A percentile compares a stretch with the other conserved stretches of the same genome.
Conservation (phyloP, 345 rosid species). For the Populus tremula region DNA sequence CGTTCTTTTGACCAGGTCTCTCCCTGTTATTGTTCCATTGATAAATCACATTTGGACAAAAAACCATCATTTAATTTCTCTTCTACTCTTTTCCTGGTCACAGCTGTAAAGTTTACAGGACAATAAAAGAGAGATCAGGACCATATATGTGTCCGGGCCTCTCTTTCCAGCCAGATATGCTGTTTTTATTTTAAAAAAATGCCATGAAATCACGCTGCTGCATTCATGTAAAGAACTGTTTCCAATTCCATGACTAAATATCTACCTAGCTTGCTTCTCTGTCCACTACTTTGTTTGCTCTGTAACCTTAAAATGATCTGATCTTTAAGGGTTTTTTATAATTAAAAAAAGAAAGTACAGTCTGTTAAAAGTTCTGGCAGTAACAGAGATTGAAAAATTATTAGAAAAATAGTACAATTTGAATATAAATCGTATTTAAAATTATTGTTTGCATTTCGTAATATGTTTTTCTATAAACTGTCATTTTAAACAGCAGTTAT, state of each 20-base stretch:
- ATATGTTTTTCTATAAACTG: no score
- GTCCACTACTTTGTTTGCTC: no score
- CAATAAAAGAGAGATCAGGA: slow-evolving; percentile 18
- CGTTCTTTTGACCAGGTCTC: slow-evolving; percentile 44
- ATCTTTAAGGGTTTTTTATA: no score
- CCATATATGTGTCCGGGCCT: slow-evolving; percentile 12
- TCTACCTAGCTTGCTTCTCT: not conserved
- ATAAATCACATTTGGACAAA: slow-evolving; percentile 23
- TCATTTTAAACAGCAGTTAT: no score
- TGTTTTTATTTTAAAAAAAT: not conserved
- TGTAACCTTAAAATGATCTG: no score
- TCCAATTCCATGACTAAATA: not conserved
- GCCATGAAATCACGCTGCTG: not conserved
- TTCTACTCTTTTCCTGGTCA: slow-evolving; percentile 14
- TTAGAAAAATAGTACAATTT: no score
- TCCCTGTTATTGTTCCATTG: slow-evolving; percentile 18
- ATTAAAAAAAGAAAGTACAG: no score
- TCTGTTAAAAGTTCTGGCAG: no score
- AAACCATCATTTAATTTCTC: not conserved
- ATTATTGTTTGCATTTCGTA: no score
- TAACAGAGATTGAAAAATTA: no score
- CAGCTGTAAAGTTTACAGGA: slow-evolving; percentile 51
- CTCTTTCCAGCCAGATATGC: not conserved
- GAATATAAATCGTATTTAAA: no score
- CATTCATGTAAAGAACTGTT: not conserved